Evolutionary conservation across 306 rosid genomes (phyloP), one percentile per base, ranked within the genome.

Genomic region (Carpinus viminea): DNA sequence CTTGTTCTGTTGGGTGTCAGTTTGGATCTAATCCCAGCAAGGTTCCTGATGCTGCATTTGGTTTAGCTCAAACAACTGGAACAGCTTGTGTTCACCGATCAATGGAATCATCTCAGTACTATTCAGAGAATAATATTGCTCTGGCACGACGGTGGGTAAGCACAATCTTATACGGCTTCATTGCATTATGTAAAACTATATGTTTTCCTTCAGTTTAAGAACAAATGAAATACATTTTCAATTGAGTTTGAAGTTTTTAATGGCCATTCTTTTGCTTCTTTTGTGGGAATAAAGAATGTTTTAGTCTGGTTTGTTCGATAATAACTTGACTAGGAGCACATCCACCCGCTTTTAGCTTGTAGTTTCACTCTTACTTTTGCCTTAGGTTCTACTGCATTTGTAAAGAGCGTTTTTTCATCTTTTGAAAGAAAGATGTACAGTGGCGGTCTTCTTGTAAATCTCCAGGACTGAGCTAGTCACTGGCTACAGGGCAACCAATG

Each of bases 111-210:
- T 28, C 96, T 31, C 79, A 84, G 57, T 95, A 95, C 78, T 95
- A 89, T 86, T 12, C 68, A 69, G 94, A 90, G 81, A 95, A 93
- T 78, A 80, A 90, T 83, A 53, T 95, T 86, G 86, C 74, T 75
- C 60, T 68, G 83, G 99, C 99, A 85, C 91, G 94, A 93, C 94
- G 99, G 99, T 95, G 97, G 99, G 99, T 91, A 95, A 95, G 99
- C 96, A 93, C 90, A 80, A 76, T 82, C 60, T 71, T 53, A 78
- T 85, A 59, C 77, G 60, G 85, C 86, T 78, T 82, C 69, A 59
- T 77, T 86, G 84, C 41, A 47, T 75, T 83, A 52, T 62, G 73
- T 80, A 72, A 60, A 81, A 79, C 17, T 38, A 36, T 47, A 20
- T 41, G 38, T 52, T 56, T 76, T 78, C 72, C 79, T 72, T 60